A percentile compares a stretch with the other conserved stretches of the same genome.
Conservation (phyloP, 2,329 filamentous ascomycete species). For the Xylariaceae sp. region DNA sequence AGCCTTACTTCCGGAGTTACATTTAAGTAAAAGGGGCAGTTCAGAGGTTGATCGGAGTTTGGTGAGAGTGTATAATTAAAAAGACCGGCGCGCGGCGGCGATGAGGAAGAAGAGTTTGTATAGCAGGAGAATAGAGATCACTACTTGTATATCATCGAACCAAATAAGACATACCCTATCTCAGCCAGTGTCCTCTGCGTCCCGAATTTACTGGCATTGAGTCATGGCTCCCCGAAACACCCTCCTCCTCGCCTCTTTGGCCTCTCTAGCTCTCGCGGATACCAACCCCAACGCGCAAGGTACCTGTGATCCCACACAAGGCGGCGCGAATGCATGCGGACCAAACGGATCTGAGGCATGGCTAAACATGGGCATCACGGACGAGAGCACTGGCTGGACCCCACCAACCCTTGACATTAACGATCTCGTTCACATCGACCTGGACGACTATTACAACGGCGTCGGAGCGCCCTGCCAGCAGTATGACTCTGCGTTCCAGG, state of each 20-base stretch:
- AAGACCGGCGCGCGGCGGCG: no score
- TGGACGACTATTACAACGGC: slow-evolving; percentile 25
- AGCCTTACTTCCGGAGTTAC: no score
- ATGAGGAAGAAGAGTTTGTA: no score
- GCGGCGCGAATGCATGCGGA: slow-evolving; percentile 20
- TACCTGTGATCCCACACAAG: slow-evolving; percentile 19
- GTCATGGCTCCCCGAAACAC: not conserved
- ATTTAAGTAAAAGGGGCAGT: no score
- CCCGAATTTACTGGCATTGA: no score
- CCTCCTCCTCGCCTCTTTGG: not conserved
- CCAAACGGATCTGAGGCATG: slow-evolving; percentile 28
- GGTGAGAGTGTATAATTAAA: no score
- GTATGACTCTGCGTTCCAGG: slow-evolving; percentile 34
- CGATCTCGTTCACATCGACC: slow-evolving; percentile 25
- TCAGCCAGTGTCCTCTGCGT: no score
- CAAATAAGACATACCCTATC: no score
- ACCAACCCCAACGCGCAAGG: slow-evolving; percentile 10
- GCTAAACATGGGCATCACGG: slow-evolving; percentile 28
- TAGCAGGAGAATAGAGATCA: no score
- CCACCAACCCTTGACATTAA: slow-evolving; percentile 33
- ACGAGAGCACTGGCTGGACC: slow-evolving; percentile 27
- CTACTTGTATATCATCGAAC: no score
- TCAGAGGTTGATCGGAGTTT: no score
- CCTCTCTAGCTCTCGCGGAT: not conserved
- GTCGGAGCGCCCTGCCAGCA: slow-evolving; percentile 26